Base-by-base conservation (phyloP, 1,284 basidiomycete genomes). In the Ustilago tritici region DNA sequence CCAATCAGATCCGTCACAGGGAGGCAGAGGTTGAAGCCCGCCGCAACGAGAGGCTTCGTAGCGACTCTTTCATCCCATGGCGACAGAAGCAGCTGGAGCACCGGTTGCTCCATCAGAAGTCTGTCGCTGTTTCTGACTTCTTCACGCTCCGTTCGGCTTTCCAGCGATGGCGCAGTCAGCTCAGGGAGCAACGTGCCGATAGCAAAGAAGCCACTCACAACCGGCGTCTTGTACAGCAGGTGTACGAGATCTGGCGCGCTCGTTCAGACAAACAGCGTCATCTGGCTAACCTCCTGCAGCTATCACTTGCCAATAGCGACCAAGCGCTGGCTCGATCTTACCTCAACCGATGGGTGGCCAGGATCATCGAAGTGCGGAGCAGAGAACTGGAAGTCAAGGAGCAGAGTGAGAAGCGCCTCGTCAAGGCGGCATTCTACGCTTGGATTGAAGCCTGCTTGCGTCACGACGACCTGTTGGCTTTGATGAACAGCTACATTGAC, bases 401-500 rank as follows among this genome's bases (percentile, higher is more conserved):
- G 61, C 57, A 65, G 12, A 56, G 74, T 4, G 56, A 79, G 11
- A 47, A 61, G 1, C 43, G 61, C 6, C 46, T 80, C 40, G 49
- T 74, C 43, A 69, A 63, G 15, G 60, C 55, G 3, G 79, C 75
- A 0, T 79, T 79, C 62, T 65, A 62, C 32, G 63, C 69, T 1
- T 82, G 80, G 80, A 71, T 80, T 41, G 70, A 72, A 36, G 76
- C 69, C 4, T 79, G 76, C 28, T 41, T 76, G 47, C 69, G 69
- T 6, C 78, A 82, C 34, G 80, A 78, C 43, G 80, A 81, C 35
- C 55, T 68, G 14, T 36, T 74, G 15, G 77, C 73, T 4, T 56
- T 81, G 32, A 70, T 76, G 60, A 66, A 80, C 62, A 80, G 78
- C 63, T 80, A 72, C 23, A 40, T 71, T 34, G 80, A 81, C 61